These are phyloP conservation scores for Lolium perenne DNA, from an alignment of 176 grass and related monocot genomes.

Conservation along the genomic window DNA sequence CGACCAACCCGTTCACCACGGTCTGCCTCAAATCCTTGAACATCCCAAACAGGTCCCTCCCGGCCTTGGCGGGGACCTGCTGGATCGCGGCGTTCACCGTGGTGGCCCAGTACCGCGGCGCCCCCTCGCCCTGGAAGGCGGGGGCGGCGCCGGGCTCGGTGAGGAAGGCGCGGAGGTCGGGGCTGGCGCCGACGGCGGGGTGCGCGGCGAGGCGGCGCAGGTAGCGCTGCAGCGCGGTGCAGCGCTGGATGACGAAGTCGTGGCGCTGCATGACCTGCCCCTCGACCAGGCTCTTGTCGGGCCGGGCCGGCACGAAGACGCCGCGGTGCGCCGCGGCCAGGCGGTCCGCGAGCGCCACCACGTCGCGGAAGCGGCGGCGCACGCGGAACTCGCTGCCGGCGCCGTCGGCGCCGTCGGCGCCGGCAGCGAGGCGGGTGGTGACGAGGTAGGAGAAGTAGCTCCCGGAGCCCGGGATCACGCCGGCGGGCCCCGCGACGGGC, in stretches of 20 bases:
- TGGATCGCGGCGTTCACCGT: conserved; percentile 28
- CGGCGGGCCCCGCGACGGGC: conserved; percentile 36
- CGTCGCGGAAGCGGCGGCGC: conserved; percentile 82
- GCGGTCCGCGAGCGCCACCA: conserved; percentile 72
- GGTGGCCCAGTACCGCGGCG: conserved; percentile 45
- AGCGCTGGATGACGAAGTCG: conserved; percentile 88
- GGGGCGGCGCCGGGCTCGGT: conserved; percentile 52
- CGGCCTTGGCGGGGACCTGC: conserved; percentile 46
- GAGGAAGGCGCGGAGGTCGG: conserved; percentile 76
- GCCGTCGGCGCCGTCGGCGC: not conserved
- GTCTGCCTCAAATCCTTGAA: conserved; percentile 89
- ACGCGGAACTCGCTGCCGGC: conserved; percentile 42
- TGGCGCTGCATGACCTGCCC: conserved; percentile 85
- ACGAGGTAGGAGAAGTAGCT: conserved; percentile 84
- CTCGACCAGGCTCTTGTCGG: conserved; percentile 93
- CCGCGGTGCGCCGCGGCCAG: conserved; percentile 65
- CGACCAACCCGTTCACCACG: conserved; percentile 64
- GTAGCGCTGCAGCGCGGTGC: conserved; percentile 75
- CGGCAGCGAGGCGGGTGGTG: conserved; percentile 46
- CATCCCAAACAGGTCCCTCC: conserved; percentile 81
- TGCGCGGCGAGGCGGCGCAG: conserved; percentile 74
- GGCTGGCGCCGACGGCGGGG: conserved; percentile 59
- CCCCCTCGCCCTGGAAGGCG: conserved; percentile 38
- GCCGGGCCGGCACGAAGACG: conserved; percentile 68
- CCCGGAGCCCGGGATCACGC: conserved; percentile 68